Base-by-base conservation (phyloP, 2,329 filamentous ascomycete genomes). In the Apiospora pterosperma region DNA sequence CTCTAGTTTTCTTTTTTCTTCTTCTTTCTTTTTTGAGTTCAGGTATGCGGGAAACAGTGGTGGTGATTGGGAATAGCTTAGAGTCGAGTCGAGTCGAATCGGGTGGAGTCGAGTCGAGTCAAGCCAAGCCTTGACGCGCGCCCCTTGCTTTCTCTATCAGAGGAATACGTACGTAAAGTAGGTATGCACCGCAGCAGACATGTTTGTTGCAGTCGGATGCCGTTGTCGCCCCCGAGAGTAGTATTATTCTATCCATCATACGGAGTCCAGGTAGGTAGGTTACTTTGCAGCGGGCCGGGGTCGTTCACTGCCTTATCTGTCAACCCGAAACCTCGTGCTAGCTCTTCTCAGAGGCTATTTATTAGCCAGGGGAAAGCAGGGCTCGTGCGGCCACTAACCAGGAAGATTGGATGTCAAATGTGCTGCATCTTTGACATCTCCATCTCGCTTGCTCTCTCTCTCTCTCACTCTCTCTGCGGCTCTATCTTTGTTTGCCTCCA, bases 271-370 rank as follows among this genome's bases (percentile, higher is more conserved):
- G n/a, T 31, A 23, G 23, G 12, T 16, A 48, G 44, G 25, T 5
- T 14, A 3, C 11, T 19, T 52, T n/a, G 44, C 25, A n/a, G 44
- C 44, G 44, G 44, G 44, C 44, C 44, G 44, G 44, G 44, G 44
- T 52, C 25, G 25, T 14, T 52, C 44, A 52, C 44, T 52, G 25
- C 34, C 59, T 60, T 60, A 60, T 60, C 34, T 38, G 39, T 60
- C 59, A 60, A 60, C 36, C 38, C 59, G 59, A 60, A 60, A 60
- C 59, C 59, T 23, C 12, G 21, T 34, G 28, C 48, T 55, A 55
- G 48, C 48, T 34, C 28, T n/a, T 55, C 34, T 28, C 48, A 55
- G 25, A 19, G 25, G 48, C 28, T 55, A 28, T 25, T 16, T 34
- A n/a, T 21, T n/a, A 55, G 48, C 48, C 28, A 55, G 28, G 48